Conservation (phyloP, 2,329 filamentous ascomycete species). For the Pyricularia sp. region DNA sequence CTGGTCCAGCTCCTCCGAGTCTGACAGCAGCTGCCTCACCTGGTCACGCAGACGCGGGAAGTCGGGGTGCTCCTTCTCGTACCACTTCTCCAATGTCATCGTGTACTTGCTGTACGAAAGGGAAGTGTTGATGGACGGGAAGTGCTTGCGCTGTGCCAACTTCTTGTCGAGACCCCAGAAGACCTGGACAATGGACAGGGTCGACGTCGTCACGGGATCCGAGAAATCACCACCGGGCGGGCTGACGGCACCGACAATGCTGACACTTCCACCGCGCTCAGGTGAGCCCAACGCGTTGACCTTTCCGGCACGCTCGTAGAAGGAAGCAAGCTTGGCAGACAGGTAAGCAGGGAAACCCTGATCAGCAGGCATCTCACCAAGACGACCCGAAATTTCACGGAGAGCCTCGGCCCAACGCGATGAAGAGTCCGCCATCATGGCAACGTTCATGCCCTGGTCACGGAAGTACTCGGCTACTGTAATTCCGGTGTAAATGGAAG, state of each 20-base stretch:
- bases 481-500: slow-evolving; percentile 96
- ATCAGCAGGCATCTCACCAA: slow-evolving; percentile 99
- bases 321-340: slow-evolving; percentile 91
- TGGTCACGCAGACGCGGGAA: slow-evolving; percentile 89
- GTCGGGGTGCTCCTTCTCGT: slow-evolving; percentile 86
- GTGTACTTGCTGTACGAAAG: slow-evolving; percentile 97
- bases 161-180: slow-evolving; percentile 99
- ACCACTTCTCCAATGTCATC: slow-evolving; percentile 78
- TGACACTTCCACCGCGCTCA: slow-evolving; percentile 83
- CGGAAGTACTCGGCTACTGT: slow-evolving; percentile 92
- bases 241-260: slow-evolving; percentile 94
- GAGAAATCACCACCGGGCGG: slow-evolving; percentile 98
- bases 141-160: slow-evolving; percentile 96
- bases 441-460: slow-evolving; percentile 92
- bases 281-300: slow-evolving; percentile 81
- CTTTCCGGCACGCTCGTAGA: slow-evolving; percentile 96
- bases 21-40: slow-evolving; percentile 86
- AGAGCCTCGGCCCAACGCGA: slow-evolving; percentile 98
- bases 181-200: slow-evolving; percentile 94
- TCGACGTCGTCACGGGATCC: slow-evolving; percentile 89
- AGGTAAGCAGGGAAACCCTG: slow-evolving; percentile 99
- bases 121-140: slow-evolving; percentile 94
- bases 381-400: slow-evolving; percentile 95
- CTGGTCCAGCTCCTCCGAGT: slow-evolving; percentile 95
- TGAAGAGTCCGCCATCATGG: slow-evolving; percentile 99